Base-by-base conservation (phyloP, 495 filamentous ascomycete genomes). In the Trichoderma parareesei region DNA sequence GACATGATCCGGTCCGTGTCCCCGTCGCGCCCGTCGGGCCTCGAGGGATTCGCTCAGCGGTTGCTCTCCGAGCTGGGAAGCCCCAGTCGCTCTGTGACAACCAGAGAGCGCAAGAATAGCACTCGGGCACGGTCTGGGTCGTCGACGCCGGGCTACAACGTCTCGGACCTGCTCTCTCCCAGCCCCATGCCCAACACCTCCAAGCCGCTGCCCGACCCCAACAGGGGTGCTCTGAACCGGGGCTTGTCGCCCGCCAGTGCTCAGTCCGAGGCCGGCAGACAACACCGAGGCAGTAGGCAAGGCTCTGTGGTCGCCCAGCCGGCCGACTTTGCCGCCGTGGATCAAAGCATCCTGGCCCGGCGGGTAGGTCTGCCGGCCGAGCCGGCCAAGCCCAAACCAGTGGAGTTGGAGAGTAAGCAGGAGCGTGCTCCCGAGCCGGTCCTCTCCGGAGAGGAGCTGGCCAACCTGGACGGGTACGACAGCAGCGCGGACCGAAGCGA, bases 31-130 rank as follows among this genome's bases (percentile, higher is more conserved):
- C 76, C 76, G n/a, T 78, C 77, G 8, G 80, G 77, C 0, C 73
- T 85, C 59, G 82, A 83, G 44, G 77, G 78, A 4, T 80, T 85
- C 27, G 81, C 81, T 6, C 82, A 85, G 68, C 79, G 82, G n/a
- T 79, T 84, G 60, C 71, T 84, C 57, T 79, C 79, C 40, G 79
- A 87, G 66, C 69, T 87, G 35, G 71, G 77, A 48, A 79, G 78
- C 1, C 81, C 81, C 9, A 80, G 75, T 60, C 75, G 80, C 6
- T 57, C 53, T 33, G 53, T 37, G 18, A 80, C 79, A 55, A 81
- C 82, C 7, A 75, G 77, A 11, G 80, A 80, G 41, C 71, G 81
- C 13, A 79, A 73, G 65, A 78, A 81, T 18, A 66, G 27, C 9
- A 57, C 27, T 33, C 53, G 53, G 27, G 37, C 53, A 11, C 27